These are phyloP conservation scores for Carpinus viminea DNA, from an alignment of 306 rosid species.

Conservation along the genomic window DNA sequence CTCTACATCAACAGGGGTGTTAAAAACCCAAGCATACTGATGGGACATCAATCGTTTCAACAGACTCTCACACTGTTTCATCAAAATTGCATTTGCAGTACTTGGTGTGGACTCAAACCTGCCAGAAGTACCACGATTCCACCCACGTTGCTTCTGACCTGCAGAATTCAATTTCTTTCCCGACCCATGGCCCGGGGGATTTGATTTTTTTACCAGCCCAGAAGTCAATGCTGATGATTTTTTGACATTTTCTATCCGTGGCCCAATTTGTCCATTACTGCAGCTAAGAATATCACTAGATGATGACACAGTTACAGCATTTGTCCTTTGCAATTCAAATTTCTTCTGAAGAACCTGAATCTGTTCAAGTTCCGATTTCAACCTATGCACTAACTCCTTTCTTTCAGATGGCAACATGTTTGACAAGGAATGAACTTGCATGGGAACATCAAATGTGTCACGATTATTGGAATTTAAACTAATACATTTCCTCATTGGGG, in stretches of 20 bases:
- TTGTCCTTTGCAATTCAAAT: constrained; percentile 52
- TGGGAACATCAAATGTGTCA: constrained; percentile 43
- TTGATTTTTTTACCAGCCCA: constrained; percentile 32
- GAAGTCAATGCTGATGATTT: constrained; percentile 40
- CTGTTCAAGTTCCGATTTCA: constrained; percentile 70
- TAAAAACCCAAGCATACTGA: constrained; percentile 68
- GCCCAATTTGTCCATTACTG: constrained; percentile 52
- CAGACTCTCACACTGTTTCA: constrained; percentile 70
- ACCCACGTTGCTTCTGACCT: constrained; percentile 44
- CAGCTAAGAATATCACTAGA: constrained; percentile 78
- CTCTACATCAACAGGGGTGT: constrained; percentile 70
- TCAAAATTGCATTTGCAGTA: constrained; percentile 47
- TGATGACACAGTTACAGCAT: constrained; percentile 58
- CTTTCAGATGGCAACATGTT: constrained; percentile 46
- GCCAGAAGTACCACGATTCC: constrained; percentile 55
- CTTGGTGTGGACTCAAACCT: constrained; percentile 49
- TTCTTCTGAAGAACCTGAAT: constrained; percentile 60
- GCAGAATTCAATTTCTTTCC: constrained; percentile 36
- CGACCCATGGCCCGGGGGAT: constrained; percentile 26
- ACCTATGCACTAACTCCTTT: constrained; percentile 48
- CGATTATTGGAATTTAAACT: constrained; percentile 47
- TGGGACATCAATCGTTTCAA: constrained; percentile 65
- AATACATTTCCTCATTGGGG: constrained; percentile 59
- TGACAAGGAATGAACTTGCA: constrained; percentile 59
- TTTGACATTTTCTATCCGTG: constrained; percentile 32